Base-by-base conservation (phyloP, 1,139 yeast genomes). In the Scheffersomyces lignicola region DNA sequence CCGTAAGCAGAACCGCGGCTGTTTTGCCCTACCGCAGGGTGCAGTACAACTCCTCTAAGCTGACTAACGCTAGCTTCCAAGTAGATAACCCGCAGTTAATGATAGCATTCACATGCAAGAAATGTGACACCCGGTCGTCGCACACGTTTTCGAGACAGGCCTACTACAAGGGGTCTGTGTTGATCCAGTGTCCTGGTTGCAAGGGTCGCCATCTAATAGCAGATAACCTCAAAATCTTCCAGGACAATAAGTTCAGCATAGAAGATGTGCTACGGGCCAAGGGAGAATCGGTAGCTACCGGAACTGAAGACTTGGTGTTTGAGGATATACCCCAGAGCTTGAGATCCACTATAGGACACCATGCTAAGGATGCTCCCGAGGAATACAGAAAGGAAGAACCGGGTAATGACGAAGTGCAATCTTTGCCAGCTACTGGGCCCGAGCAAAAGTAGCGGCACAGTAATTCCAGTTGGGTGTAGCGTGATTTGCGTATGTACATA, bases 131-230 rank as follows among this genome's bases (percentile, higher is more conserved):
- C 6, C 67, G 97, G 38, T 87, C 96, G 0, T 79, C 90, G 3
- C 97, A 92, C 54, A 74, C 82, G 3, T 82, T 92, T 51, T 85
- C 96, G 12, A 90, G 89, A 48, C 97, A 92, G 58, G 90, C 97
- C 0, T 92, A 92, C 55, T 77, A 82, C 16, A 69, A 73, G 18
- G 98, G 98, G 1, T 82, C 96, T 0, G 96, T 92, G 3, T 65
- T 88, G 37, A 83, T 92, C 24, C 90, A 88, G 52, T 92, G 97
- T 54, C 97, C 97, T 0, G 85, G 89, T 8, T 90, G 98, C 60
- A 76, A 84, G 47, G 80, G 76, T 53, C 76, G 97, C 44, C 98
- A 92, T 54, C 66, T 92, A 51, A 90, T 92, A 35, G 96, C 97
- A 1, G 98, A 92, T 55, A 95, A 90, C 58, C 69, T 92, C 48